Conservation (phyloP, 2,329 filamentous ascomycete genomes). For the Ascochyta clinopodiicola region DNA sequence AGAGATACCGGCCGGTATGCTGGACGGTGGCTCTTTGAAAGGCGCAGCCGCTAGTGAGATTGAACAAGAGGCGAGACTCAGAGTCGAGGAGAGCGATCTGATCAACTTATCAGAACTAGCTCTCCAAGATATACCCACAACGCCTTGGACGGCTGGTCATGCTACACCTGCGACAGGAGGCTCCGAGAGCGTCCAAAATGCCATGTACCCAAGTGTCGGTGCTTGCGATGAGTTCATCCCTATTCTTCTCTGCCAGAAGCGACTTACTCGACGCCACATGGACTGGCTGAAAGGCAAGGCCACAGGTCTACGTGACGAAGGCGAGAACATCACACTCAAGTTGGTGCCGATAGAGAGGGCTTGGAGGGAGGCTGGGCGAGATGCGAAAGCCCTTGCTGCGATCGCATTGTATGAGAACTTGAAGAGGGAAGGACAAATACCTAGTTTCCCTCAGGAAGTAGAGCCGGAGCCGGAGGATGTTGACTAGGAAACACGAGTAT, state of each 20-base stretch:
- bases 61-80: constrained; percentile 63
- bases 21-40: constrained; percentile 63
- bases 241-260: constrained; percentile 62
- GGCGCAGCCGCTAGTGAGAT: constrained; percentile 65
- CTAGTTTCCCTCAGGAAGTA: constrained; percentile 23
- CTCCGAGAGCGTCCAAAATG: constrained; percentile 34
- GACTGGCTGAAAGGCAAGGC: constrained; percentile 59
- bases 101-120: constrained; percentile 62
- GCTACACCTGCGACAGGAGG: neutral
- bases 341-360: constrained; percentile 58
- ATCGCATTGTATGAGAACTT: constrained; percentile 63
- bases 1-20: constrained; percentile 67
- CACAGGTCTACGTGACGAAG: constrained; percentile 61
- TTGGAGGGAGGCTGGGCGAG: constrained; percentile 62
- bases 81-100: constrained; percentile 57
- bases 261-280: constrained; percentile 56
- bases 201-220: constrained; percentile 62
- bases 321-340: constrained; percentile 66
- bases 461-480: constrained; percentile 19
- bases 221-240: constrained; percentile 67
- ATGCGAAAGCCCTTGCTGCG: constrained; percentile 63
- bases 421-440: constrained; percentile 54
- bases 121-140: constrained; percentile 27
- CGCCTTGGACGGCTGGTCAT: neutral
- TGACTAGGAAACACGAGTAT: neutral